Base-by-base conservation (phyloP, 805 yeast genomes). In the Starmerella riodocensis region DNA sequence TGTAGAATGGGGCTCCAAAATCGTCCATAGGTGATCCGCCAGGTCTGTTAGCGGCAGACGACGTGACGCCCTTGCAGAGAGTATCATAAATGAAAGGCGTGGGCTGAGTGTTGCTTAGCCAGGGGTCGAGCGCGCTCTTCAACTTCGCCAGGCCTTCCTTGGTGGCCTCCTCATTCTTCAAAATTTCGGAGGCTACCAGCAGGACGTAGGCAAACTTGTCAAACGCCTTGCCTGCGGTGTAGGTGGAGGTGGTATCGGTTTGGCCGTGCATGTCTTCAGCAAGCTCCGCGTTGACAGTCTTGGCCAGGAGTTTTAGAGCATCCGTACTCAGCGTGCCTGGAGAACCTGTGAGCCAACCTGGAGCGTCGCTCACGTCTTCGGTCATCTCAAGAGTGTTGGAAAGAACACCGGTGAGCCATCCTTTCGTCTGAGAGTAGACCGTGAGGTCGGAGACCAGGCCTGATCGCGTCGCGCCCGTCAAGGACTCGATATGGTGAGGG, bases 191-290 rank as follows among this genome's bases (percentile, higher is more conserved):
- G 28, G 78, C 74, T 9, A 76, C 82, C 46, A 79, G 79, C 12
- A 84, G 65, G 37, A 91, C 70, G 67, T 80, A 79, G 0, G 97
- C 95, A 60, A 81, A 91, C 61, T 86, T 91, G 49, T 85, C 94
- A 36, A 86, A 63, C 21, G 74, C 68, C 57, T 91, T 88, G 11
- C 97, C 98, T 2, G 93, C 71, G 17, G 82, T 75, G 60, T 88
- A 88, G 81, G 86, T 86, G 0, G 95, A 83, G 46, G 83, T 83
- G 9, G 77, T 63, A 51, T 78, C 63, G n/a, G 78, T 69, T 57
- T 68, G 70, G 14, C 66, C 69, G 4, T 61, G 60, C 26, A 78
- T 67, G 45, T 78, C 81, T 37, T 65, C 71, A 22, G 65, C 52
- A 8, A 70, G 57, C 49, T 80, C 91, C 4, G 56, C 44, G n/a